Evolutionary conservation across 495 filamentous ascomycete species (phyloP).

Genomic region (Lasiosphaeria ovina): DNA sequence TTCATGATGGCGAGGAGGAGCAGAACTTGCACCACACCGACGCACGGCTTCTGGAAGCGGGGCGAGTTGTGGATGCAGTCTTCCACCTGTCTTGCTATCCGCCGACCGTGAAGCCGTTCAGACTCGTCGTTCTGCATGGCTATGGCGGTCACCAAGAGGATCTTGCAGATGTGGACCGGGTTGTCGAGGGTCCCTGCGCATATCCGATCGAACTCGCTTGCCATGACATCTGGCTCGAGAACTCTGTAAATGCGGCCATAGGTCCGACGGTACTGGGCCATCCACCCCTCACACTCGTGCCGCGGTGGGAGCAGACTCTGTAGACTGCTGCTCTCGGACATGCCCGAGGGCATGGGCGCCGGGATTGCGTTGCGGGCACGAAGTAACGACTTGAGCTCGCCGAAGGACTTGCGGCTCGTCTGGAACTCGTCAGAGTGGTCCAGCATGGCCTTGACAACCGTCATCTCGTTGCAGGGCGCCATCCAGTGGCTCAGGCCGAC

Average conservation of each 20-base stretch:
- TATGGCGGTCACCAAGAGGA: constrained; percentile 18
- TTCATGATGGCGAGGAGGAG: constrained; percentile 17
- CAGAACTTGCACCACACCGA: constrained; percentile 23
- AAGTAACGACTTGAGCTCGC: constrained; percentile 20
- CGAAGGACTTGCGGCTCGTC: constrained; percentile 15
- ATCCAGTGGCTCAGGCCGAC: constrained; percentile 26
- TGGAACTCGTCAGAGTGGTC: constrained; percentile 20
- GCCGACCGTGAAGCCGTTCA: constrained; percentile 15
- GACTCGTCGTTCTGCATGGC: constrained; percentile 22
- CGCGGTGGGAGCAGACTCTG: constrained; percentile 17
- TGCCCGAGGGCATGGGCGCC: not conserved
- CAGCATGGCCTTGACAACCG: constrained; percentile 20
- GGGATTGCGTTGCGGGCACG: constrained; percentile 3
- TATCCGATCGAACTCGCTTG: constrained; percentile 12
- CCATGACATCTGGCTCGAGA: constrained; percentile 14
- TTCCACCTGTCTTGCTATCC: constrained; percentile 19
- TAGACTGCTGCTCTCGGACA: constrained; percentile 4
- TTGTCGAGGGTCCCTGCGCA: constrained; percentile 15
- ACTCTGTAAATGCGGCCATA: constrained; percentile 25
- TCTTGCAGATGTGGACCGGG: constrained; percentile 14
- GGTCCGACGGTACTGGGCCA: constrained; percentile 11
- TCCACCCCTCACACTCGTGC: constrained; percentile 16
- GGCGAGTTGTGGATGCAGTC: constrained; percentile 12
- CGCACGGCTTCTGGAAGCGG: constrained; percentile 24
- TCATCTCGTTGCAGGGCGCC: constrained; percentile 23